phyloP scores from a whole-genome alignment of 352 stramenopile species.

The Elongisporangium senticosum region DNA sequence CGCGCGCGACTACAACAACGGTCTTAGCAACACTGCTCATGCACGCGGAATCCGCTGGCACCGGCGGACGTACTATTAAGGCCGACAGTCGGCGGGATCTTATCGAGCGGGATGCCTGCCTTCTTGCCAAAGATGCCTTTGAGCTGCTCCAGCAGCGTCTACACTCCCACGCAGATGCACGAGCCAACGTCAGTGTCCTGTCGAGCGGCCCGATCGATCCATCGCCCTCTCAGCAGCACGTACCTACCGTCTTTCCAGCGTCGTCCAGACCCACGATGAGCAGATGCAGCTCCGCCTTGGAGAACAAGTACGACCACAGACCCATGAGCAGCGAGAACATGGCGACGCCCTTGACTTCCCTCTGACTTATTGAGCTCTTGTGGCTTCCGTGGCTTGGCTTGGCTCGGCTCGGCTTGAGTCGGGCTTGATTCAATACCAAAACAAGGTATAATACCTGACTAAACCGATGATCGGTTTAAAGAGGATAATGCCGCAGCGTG shows the following conservation, averaged over 20 bases:
- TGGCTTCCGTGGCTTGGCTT: no score
- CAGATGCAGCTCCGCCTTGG: conserved; percentile 85
- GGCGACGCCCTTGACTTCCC: not conserved
- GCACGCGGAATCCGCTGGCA: not conserved
- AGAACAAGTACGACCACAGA: conserved; percentile 81
- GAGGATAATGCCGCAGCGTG: not conserved
- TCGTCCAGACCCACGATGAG: conserved; percentile 91
- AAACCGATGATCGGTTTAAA: not conserved
- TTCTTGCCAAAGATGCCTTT: conserved; percentile 90
- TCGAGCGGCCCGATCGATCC: not conserved
- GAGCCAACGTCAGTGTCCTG: not conserved
- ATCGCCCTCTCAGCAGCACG: conserved; percentile 8
- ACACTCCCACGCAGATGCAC: not conserved
- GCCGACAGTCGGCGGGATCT: conserved; percentile 89
- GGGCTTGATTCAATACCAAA: not conserved
- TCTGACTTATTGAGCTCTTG: no score
- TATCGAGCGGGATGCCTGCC: conserved; percentile 83
- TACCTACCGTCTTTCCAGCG: conserved; percentile 89
- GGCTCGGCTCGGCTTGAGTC: no score
- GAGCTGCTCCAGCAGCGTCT: conserved; percentile 88
- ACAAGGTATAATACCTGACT: not conserved
- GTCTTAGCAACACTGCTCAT: not conserved
- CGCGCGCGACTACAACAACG: conserved; percentile 44
- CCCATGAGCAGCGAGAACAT: conserved; percentile 87
- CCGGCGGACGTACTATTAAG: conserved; percentile 68